phyloP scores from a whole-genome alignment of 805 yeast genomes.

The Hanseniaspora osmophila region DNA sequence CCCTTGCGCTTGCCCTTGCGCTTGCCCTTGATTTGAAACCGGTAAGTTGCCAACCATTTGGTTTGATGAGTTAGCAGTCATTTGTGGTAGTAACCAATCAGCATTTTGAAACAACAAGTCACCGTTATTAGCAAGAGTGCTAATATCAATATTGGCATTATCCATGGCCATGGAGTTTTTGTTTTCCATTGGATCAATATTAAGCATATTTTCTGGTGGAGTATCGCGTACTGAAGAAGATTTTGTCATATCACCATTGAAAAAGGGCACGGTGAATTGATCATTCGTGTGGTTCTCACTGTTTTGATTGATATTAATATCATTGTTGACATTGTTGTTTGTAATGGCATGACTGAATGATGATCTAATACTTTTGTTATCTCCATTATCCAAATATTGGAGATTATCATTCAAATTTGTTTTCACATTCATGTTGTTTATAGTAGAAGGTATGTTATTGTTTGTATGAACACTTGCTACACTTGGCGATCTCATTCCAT shows the following conservation, averaged over 20 bases:
- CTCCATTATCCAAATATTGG: neutral
- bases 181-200: no score
- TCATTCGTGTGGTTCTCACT: neutral
- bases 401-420: neutral
- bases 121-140: no score
- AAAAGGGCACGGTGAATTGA: no score
- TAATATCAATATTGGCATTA: no score
- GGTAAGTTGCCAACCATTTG: neutral
- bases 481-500: no score
- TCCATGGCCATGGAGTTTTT: no score
- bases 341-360: neutral
- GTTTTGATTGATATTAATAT: neutral
- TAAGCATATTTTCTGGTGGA: no score
- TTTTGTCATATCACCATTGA: no score
- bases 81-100: no score
- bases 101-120: no score
- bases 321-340: neutral
- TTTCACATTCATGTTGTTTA: neutral
- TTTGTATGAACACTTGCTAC: neutral
- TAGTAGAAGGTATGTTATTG: neutral
- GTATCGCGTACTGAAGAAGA: no score
- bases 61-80: neutral
- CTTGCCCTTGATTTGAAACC: neutral
- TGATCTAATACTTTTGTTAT: neutral
- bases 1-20: neutral